Percentiles rank a stretch among this genome's conserved stretches.
Conservation (phyloP, 495 filamentous ascomycete species). For the Choiromyces venosus region DNA sequence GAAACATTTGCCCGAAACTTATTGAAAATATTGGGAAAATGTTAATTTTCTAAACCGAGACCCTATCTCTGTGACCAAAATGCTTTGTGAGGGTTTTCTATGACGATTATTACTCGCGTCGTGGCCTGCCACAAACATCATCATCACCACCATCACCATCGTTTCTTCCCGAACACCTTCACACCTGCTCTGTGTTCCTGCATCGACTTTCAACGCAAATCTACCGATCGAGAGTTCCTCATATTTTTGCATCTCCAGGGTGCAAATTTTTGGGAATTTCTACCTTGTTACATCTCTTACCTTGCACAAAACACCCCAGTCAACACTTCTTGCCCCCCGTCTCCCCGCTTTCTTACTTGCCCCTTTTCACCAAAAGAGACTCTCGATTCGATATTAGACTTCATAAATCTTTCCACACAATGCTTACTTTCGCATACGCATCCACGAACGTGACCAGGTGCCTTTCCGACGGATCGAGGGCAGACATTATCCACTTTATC, state of each 20-base stretch:
- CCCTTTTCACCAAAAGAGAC: not conserved
- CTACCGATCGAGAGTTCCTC: not conserved
- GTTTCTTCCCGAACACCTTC: not conserved
- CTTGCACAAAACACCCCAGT: not conserved
- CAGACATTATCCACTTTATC: conserved; percentile 30
- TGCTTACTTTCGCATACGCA: not conserved
- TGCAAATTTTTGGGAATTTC: not conserved
- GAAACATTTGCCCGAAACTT: not conserved
- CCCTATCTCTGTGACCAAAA: not conserved
- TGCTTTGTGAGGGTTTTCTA: not conserved
- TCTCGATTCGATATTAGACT: not conserved
- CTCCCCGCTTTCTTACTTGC: not conserved
- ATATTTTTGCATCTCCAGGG: not conserved
- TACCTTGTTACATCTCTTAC: not conserved
- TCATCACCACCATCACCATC: no score
- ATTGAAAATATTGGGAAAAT: not conserved
- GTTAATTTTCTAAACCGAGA: not conserved
- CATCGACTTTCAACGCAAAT: not conserved
- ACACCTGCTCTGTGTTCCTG: not conserved
- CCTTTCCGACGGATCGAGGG: conserved; percentile 13
- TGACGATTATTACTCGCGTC: not conserved
- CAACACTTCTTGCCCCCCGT: not conserved
- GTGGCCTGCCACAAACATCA: not conserved
- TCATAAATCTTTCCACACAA: not conserved
- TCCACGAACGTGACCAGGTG: conserved; percentile 9